Base-by-base conservation (phyloP, 106 monocot species). In the Alisma plantagoaquatica region DNA sequence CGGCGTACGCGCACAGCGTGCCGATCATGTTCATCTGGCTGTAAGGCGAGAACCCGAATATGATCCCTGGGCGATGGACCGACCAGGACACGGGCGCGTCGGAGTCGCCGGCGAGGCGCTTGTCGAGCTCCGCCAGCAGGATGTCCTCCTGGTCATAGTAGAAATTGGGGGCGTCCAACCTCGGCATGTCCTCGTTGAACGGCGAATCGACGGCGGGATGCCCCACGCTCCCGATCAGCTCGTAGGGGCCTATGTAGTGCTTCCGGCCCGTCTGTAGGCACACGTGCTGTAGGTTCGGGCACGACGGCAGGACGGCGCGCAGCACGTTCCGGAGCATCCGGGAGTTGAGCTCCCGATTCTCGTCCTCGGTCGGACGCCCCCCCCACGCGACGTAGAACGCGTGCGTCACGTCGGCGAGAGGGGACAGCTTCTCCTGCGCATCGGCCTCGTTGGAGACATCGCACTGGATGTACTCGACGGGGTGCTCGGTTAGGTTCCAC, bases 221-320 rank as follows among this genome's bases (percentile, higher is more conserved):
- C n/a, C n/a, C n/a, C n/a, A 63, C 20, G 29, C 43, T 22, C n/a
- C 60, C 68, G 14, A 58, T 1, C 14, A 31, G 1, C 27, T 75
- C 84, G 35, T 74, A 77, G 7, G 76, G 46, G 25, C 87, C 83
- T 47, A 73, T 0, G 57, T 94, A 94, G 73, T 94, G 87, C 31
- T 80, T 81, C 38, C 83, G 68, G 8, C 93, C 93, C 14, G 93
- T 94, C 52, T 73, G 75, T 12, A 94, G 69, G 48, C 77, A 87
- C 30, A 94, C 46, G 53, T 94, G 93, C 55, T 65, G 74, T 22
- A 94, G 71, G 27, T 54, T 54, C 10, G 80, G 72, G 2, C 63
- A 63, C 63, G 43, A 64, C 46, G 93, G 76, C 57, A 77, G 32
- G 46, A 88, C 72, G 32, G 72, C 80, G 49, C 53, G 50, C 51